Base-by-base conservation (phyloP, 495 filamentous ascomycete species). In the Cetradonia linearis region DNA sequence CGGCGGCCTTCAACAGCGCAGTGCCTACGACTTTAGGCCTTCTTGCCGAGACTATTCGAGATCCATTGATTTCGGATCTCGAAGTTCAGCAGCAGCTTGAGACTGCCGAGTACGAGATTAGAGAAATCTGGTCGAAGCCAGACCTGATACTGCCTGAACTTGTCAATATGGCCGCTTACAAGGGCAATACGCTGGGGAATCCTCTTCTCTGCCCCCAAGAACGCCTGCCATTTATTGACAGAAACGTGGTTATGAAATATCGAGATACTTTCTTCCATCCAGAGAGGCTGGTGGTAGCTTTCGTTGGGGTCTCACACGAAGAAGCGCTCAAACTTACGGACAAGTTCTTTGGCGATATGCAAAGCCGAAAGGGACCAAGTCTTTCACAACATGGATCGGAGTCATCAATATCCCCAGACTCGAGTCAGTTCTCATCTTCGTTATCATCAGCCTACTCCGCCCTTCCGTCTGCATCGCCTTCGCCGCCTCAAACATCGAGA, bases 101-200 rank as follows among this genome's bases (percentile, higher is more conserved):
- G 67, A 96, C 90, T 23, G 93, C 91, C 3, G 84, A 88, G 48
- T 99, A 97, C 65, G 93, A 99, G 73, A 94, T 99, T 67, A 81
- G 80, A 28, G 93, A 99, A 75, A 99, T 99, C 56, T 99, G 93
- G 94, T 86, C 88, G 42, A 96, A 91, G 76, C 91, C 93, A 5
- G 92, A 97, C 66, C 79, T 99, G 57, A 97, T 99, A 64, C 72
- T 99, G 54, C 94, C 94, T 8, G 93, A 99, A 73, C 70, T 99
- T 69, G 83, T 95, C 50, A 94, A 99, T 69, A 90, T 87, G 78
- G 88, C 92, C 2, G 93, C 91, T 4, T 99, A 89, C 74, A 90
- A 89, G 74, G 84, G 87, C 67, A 97, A 99, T 72, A 99, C 93
- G 0, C 74, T 99, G 5, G 93, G 93, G 7, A 95, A 97, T 70